Base-by-base conservation (phyloP, 352 stramenopile species). In the Phytophthora sansomeana region DNA sequence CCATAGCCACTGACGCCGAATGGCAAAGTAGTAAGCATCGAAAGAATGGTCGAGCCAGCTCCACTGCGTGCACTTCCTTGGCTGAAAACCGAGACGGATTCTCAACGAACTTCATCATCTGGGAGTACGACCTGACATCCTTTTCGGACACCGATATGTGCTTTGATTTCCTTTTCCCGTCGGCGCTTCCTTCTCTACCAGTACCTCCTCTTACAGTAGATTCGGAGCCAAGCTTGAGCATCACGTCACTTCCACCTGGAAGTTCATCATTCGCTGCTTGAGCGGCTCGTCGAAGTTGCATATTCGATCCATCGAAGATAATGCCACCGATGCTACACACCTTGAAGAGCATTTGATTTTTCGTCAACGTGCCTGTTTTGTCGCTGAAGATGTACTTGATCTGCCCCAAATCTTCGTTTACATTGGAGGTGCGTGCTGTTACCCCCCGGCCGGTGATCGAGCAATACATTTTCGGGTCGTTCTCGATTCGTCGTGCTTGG, bases 331-430 rank as follows among this genome's bases (percentile, higher is more conserved):
- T 95, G 33, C 85, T 93, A 63, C 95, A 98, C 9, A 94, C 81
- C 61, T 97, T 96, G 67, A 99, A 98, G 19, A 98, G 78, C 98
- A 99, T 99, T 54, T 99, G 90, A 67, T 99, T 99, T 53, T 97
- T 97, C 2, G 98, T 99, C 16, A 99, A 75, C 4, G 98, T 99
- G 7, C 98, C 98, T 1, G 98, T 99, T 73, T 99, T 99, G 72
- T 99, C 98, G 16, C 87, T 98, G 75, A 99, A 99, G 11, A 99
- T 96, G 75, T 99, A 99, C 62, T 98, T 95, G 65, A 99, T 98
- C 80, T 99, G 93, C 0, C 97, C 98, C 2, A 99, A 75, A 52
- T 98, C 93, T 79, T 98, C 96, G 38, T 98, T 98, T 46, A 99
- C 90, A 50, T 98, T 97, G 14, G 92, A 97, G 0, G 90, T 98